Conservation (phyloP, 345 rosid genomes). For the Populus alba region DNA sequence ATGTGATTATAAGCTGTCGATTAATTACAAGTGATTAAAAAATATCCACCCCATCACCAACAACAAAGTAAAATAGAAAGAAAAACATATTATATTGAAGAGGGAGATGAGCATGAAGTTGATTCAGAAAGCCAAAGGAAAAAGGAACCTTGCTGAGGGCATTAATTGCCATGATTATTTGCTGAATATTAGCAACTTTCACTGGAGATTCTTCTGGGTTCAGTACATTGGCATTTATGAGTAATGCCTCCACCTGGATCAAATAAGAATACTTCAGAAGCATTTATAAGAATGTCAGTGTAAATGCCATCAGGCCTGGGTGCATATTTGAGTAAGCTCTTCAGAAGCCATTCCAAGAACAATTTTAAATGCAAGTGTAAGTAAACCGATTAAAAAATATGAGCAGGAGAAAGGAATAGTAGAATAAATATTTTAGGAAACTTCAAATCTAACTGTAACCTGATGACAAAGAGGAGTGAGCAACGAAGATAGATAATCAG, state of each 20-base stretch:
- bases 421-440: neutral
- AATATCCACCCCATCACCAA: neutral
- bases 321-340: neutral
- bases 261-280: slow-evolving; percentile 25
- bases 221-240: slow-evolving; percentile 48
- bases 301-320: neutral
- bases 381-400: slow-evolving; percentile 1
- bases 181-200: slow-evolving; percentile 62
- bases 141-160: slow-evolving; percentile 89
- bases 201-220: slow-evolving; percentile 50
- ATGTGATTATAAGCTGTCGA: neutral
- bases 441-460: slow-evolving; percentile 40
- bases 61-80: neutral
- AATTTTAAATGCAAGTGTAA: neutral
- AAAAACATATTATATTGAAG: neutral
- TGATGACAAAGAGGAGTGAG: slow-evolving; percentile 86
- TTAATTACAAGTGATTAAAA: neutral
- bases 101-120: neutral
- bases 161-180: slow-evolving; percentile 77
- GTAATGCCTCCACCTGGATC: slow-evolving; percentile 62
- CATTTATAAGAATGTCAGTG: neutral
- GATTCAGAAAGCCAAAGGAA: slow-evolving; percentile 12
- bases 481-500: slow-evolving; percentile 81
- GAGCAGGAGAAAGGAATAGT: neutral
- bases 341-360: neutral